Conservation (phyloP, 2,329 filamentous ascomycete species). For the Geosmithia morbida region DNA sequence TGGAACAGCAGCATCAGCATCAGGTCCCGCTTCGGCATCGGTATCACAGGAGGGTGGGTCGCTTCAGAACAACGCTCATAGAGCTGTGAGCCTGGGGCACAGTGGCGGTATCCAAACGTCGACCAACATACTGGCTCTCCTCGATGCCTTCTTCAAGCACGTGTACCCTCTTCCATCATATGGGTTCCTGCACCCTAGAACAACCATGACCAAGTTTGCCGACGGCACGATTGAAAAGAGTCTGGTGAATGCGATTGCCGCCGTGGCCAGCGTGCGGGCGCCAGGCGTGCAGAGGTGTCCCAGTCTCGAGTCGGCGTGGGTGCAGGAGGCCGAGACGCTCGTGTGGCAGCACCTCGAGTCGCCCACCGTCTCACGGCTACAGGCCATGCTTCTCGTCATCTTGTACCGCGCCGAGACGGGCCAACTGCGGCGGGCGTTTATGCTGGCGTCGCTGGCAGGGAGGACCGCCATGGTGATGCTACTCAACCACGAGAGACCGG, state of each 20-base stretch:
- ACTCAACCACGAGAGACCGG: constrained; percentile 22
- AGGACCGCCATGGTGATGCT: constrained; percentile 21
- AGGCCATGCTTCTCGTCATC: constrained; percentile 2
- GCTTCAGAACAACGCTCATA: background rate
- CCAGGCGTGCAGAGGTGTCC: background rate
- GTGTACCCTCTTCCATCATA: constrained; percentile 9
- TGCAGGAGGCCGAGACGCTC: constrained; percentile 2
- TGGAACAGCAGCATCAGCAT: background rate
- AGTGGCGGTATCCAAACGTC: background rate
- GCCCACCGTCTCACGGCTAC: constrained; percentile 1
- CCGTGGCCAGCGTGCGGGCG: constrained; percentile 1
- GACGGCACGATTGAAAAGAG: background rate
- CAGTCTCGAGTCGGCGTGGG: constrained; percentile 1
- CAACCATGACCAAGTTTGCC: background rate
- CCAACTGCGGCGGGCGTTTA: constrained; percentile 10
- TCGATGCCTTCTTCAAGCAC: constrained; percentile 11
- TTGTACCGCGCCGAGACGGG: constrained; percentile 2
- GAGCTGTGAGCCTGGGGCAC: background rate
- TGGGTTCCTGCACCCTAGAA: constrained; percentile 17
- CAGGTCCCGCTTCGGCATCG: background rate
- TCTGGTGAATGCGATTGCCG: constrained; percentile 2
- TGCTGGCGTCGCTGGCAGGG: constrained; percentile 18
- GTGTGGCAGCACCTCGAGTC: constrained; percentile 3
- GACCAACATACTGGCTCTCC: constrained; percentile 1
- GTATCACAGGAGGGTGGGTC: background rate